phyloP scores from a whole-genome alignment of 2,329 filamentous ascomycete genomes.

The Arthrobotrys musiformis region DNA sequence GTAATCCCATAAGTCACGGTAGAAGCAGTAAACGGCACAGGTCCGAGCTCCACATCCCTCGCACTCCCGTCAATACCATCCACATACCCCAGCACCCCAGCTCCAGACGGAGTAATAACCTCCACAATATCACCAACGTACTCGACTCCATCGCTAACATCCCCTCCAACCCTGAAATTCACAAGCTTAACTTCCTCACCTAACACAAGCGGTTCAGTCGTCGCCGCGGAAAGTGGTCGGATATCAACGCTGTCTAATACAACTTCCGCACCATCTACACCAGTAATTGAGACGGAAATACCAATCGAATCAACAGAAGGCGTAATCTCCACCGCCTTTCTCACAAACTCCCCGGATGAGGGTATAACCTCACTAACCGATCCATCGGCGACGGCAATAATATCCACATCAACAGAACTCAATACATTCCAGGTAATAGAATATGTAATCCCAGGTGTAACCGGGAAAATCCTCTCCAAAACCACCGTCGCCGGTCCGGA shows the following conservation, averaged over 20 bases:
- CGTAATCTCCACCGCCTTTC: background rate
- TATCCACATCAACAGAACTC: too few relatives aligned
- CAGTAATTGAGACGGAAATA: background rate
- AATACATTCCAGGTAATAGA: constrained; percentile 7
- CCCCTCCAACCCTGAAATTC: background rate
- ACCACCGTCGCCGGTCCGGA: background rate
- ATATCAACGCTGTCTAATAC: constrained; percentile 5
- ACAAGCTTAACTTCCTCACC: background rate
- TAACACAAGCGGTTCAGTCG: background rate
- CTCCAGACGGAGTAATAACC: background rate
- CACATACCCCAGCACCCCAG: background rate
- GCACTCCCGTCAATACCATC: background rate
- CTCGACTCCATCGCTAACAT: background rate
- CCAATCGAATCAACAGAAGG: background rate
- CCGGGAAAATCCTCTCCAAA: background rate
- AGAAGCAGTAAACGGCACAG: background rate
- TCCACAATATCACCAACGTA: background rate
- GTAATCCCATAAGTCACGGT: background rate
- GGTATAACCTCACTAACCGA: background rate
- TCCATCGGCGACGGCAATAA: background rate
- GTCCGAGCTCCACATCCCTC: background rate
- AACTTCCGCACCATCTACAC: background rate
- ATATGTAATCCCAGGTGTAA: background rate
- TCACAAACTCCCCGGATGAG: too few relatives aligned
- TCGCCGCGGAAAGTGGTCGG: background rate